Conservation (phyloP, 2,329 filamentous ascomycete species). For the Lachnellula subtilissima region DNA sequence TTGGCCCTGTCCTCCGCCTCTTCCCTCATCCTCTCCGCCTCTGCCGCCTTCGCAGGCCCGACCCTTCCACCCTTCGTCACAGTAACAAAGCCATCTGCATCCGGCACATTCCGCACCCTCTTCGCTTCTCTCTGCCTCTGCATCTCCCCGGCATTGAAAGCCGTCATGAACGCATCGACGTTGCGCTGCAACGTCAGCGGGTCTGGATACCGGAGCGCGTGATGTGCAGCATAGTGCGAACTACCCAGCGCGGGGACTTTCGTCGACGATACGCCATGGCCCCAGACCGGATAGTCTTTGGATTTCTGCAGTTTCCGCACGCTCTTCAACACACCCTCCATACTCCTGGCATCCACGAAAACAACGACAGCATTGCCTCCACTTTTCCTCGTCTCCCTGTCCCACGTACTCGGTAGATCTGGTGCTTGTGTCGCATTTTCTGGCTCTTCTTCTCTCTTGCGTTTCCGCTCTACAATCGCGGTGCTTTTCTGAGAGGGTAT, state of each 20-base stretch:
- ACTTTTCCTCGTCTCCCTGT: constrained; percentile 62
- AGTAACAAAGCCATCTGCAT: constrained; percentile 93
- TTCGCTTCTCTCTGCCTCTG: constrained; percentile 58
- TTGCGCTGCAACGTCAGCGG: constrained; percentile 61
- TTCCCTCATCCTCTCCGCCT: constrained; percentile 55
- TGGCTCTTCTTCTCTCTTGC: constrained; percentile 52
- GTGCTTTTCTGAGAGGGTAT: constrained; percentile 1
- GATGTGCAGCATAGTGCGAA: constrained; percentile 58
- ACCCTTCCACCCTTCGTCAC: constrained; percentile 73
- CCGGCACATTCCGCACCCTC: constrained; percentile 69
- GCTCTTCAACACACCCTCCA: constrained; percentile 73
- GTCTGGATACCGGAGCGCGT: constrained; percentile 66
- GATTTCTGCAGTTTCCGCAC: constrained; percentile 56
- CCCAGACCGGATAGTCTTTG: constrained; percentile 63
- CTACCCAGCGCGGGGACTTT: constrained; percentile 52
- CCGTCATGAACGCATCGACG: constrained; percentile 80
- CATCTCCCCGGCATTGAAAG: constrained; percentile 69
- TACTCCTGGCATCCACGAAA: constrained; percentile 77
- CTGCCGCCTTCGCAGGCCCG: constrained; percentile 70
- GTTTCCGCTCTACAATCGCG: constrained; percentile 27
- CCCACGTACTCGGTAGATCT: constrained; percentile 68
- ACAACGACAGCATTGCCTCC: constrained; percentile 76
- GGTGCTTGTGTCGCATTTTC: constrained; percentile 51
- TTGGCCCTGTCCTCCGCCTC: constrained; percentile 60
- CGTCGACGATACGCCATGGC: constrained; percentile 51